Evolutionary conservation across 2,329 filamentous ascomycete species (phyloP).

Genomic region (Balansia obtecta): DNA sequence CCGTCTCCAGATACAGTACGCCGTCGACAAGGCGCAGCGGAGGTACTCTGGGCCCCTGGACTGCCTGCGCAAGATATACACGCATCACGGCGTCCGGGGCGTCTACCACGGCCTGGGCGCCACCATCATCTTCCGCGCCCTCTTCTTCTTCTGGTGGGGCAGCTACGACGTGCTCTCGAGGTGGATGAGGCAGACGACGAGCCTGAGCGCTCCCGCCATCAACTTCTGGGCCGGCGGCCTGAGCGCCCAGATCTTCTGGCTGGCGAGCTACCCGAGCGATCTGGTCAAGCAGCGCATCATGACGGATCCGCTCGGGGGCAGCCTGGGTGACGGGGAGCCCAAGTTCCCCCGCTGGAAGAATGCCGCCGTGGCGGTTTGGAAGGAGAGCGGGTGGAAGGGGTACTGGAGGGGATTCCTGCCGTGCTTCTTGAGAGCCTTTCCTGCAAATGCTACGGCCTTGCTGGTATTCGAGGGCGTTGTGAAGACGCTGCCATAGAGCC

Average conservation of each 20-base stretch:
- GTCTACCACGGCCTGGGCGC: slow-evolving; percentile 78
- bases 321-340: slow-evolving; percentile 51
- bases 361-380: slow-evolving; percentile 65
- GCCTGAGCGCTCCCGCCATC: slow-evolving; percentile 61
- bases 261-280: slow-evolving; percentile 82
- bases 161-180: slow-evolving; percentile 77
- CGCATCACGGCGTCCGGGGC: slow-evolving; percentile 62
- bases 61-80: slow-evolving; percentile 58
- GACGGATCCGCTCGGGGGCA: slow-evolving; percentile 77
- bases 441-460: slow-evolving; percentile 85
- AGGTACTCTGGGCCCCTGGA: slow-evolving; percentile 82
- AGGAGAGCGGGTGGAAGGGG: slow-evolving; percentile 62
- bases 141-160: slow-evolving; percentile 99
- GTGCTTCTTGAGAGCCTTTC: slow-evolving; percentile 87
- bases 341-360: slow-evolving; percentile 67
- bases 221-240: slow-evolving; percentile 97
- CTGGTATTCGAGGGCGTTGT: slow-evolving; percentile 90
- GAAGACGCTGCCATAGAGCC: slow-evolving; percentile 44
- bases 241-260: slow-evolving; percentile 89
- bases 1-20: slow-evolving; percentile 87
- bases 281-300: slow-evolving; percentile 95
- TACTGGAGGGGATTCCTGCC: slow-evolving; percentile 92
- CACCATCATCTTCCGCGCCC: slow-evolving; percentile 77
- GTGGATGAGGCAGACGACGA: slow-evolving; percentile 52
- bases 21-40: slow-evolving; percentile 61